Evolutionary conservation across 768 basidiomycete genomes (phyloP).

Genomic region (Boletus sp.): DNA sequence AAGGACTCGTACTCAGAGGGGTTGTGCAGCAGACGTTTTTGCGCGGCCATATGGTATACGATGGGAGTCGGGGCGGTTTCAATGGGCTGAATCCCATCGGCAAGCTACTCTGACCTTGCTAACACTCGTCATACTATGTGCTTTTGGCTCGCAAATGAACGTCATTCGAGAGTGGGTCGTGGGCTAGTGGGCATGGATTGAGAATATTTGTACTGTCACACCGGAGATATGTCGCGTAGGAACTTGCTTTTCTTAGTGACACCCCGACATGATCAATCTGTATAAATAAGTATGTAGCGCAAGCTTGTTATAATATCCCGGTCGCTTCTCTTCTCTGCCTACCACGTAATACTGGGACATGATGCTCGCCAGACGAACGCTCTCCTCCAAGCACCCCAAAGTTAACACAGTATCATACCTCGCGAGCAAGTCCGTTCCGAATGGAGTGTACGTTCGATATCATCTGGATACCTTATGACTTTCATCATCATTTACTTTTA

Average conservation of each 20-base stretch:
- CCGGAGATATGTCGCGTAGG: background rate
- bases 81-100: slow-evolving; percentile 36
- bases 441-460: slow-evolving; percentile 14
- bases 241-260: too few species aligned
- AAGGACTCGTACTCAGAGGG: slow-evolving; percentile 69
- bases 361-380: slow-evolving; percentile 15
- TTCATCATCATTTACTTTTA: slow-evolving; percentile 1
- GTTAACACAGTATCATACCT: background rate
- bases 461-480: background rate
- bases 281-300: background rate
- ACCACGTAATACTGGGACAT: background rate
- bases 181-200: background rate
- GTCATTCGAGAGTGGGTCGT: background rate
- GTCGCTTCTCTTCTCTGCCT: background rate
- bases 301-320: background rate
- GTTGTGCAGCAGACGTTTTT: slow-evolving; percentile 76
- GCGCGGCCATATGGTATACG: slow-evolving; percentile 72
- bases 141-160: background rate
- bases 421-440: background rate
- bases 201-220: too few species aligned
- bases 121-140: too few species aligned
- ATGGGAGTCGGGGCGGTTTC: slow-evolving; percentile 37
- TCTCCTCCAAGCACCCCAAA: background rate
- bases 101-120: slow-evolving; percentile 22
- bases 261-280: too few species aligned